Conservation (phyloP, 2,329 filamentous ascomycete species). For the Fusarium verticillioides region DNA sequence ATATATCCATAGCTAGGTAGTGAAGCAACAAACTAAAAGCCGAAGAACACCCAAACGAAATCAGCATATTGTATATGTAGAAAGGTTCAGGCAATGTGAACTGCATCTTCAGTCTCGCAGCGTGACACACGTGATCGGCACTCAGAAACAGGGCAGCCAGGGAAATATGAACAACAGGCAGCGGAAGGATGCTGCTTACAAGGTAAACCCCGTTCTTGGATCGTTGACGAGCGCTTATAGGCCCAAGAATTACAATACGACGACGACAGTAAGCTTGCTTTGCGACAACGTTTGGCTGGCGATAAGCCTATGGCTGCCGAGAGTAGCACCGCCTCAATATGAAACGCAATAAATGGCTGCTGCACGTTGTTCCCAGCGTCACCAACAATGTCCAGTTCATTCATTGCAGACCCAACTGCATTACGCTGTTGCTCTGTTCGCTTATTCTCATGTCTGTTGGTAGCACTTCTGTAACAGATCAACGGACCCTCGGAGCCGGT, state of each 20-base stretch:
- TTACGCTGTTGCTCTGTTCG: neutral
- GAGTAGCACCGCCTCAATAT: conserved; percentile 13
- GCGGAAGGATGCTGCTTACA: neutral
- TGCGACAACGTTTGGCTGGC: neutral
- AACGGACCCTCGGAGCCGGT: conserved; percentile 32
- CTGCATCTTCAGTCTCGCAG: neutral
- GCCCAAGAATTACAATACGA: neutral
- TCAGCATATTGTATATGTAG: no score
- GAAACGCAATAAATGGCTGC: conserved; percentile 8
- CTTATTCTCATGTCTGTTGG: neutral
- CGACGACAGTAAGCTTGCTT: neutral
- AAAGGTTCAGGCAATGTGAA: neutral
- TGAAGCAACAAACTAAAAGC: no score
- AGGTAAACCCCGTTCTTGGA: neutral
- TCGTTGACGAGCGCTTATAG: neutral
- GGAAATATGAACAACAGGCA: neutral
- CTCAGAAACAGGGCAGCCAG: no score
- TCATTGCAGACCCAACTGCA: neutral
- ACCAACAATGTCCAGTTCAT: neutral
- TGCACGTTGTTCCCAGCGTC: neutral
- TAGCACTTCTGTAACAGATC: neutral
- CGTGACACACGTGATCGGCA: neutral
- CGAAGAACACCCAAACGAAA: neutral
- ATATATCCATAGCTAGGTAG: neutral
- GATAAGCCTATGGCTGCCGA: neutral